A percentile compares a stretch with the other conserved stretches of the same genome.
These are phyloP conservation scores for Lachnellula arida DNA, from an alignment of 2,329 filamentous ascomycete species.

Conservation along the genomic window DNA sequence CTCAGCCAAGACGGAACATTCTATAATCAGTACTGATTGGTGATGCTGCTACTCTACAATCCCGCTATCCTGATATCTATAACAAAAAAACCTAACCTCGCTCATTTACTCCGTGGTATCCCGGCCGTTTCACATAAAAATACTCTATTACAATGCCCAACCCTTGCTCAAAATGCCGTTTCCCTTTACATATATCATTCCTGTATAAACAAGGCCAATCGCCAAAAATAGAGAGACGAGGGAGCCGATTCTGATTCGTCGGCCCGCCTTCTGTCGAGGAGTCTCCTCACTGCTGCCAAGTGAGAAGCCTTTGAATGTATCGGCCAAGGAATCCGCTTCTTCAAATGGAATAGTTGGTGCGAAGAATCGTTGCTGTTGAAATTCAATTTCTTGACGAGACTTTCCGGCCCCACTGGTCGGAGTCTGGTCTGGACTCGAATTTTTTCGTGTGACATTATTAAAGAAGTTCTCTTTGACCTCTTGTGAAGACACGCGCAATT, in stretches of 20 bases:
- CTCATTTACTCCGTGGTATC: neutral
- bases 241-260: neutral
- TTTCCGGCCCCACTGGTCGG: neutral
- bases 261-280: neutral
- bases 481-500: slow-evolving; percentile 44
- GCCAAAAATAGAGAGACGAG: neutral
- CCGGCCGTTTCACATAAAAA: neutral
- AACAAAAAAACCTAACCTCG: neutral
- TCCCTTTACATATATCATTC: neutral
- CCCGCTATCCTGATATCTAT: neutral
- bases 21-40: neutral
- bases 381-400: slow-evolving; percentile 34
- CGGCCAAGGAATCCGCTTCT: slow-evolving; percentile 16
- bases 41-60: neutral
- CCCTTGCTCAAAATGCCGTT: neutral
- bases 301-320: slow-evolving; percentile 19
- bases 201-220: neutral
- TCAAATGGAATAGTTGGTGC: slow-evolving; percentile 13
- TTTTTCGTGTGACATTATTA: slow-evolving; percentile 19
- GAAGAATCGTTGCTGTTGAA: slow-evolving; percentile 42
- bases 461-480: slow-evolving; percentile 49
- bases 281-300: slow-evolving; percentile 9
- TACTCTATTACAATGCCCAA: neutral
- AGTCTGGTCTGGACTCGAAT: neutral
- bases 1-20: too few species aligned